These are phyloP conservation scores for Eimeria tenella DNA, from an alignment of 169 alveolate genomes.

Conservation along the genomic window DNA sequence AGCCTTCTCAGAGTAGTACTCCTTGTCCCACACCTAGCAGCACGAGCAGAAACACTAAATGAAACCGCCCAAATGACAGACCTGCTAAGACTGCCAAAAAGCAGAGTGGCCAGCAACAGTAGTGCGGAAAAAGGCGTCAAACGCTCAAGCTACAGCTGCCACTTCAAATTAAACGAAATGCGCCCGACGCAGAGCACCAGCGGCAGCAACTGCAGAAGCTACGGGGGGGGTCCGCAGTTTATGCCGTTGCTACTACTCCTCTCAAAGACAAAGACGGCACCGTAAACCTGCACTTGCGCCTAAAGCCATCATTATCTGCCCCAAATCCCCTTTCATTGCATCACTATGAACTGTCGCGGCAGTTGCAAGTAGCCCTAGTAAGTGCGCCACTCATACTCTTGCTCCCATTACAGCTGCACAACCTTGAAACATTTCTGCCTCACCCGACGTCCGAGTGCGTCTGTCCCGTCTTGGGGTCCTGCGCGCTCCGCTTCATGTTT, in stretches of 20 bases:
- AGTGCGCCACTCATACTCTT: background rate
- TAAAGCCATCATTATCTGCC: background rate
- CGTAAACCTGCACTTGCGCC: background rate
- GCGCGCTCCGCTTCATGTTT: constrained; percentile 13
- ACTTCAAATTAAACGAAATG: no score
- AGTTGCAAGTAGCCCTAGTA: background rate
- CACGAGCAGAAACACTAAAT: background rate
- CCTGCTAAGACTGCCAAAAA: no score
- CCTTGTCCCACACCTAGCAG: constrained; percentile 79
- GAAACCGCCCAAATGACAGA: background rate
- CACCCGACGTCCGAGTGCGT: constrained; percentile 54
- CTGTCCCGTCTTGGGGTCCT: constrained; percentile 54
- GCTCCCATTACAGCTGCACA: background rate
- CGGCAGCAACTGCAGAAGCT: background rate
- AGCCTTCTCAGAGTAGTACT: constrained; percentile 67
- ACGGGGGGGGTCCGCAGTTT: no score
- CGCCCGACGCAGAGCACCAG: background rate
- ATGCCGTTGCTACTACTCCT: no score
- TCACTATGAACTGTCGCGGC: background rate
- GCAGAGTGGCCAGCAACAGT: background rate
- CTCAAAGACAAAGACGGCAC: no score
- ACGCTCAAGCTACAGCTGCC: background rate
- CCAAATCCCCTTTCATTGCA: background rate
- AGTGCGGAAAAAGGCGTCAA: background rate
- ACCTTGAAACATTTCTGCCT: background rate